phyloP scores from a whole-genome alignment of 345 rosid species.

The Brassica rapa region DNA sequence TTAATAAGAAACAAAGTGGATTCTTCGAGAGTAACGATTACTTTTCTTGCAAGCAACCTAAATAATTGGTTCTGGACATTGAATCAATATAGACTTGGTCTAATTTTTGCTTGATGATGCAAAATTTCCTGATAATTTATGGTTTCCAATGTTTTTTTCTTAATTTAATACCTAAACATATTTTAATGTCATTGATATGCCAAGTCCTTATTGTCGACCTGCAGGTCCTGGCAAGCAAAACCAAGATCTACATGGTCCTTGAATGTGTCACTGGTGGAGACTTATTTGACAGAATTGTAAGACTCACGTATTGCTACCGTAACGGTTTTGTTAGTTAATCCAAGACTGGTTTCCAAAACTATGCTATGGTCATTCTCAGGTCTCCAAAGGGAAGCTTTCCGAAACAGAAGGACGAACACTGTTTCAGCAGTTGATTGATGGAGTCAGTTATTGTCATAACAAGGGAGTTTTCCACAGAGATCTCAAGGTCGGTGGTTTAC shows the following conservation, averaged over 20 bases:
- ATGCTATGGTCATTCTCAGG: slow-evolving; percentile 44
- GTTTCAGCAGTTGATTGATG: slow-evolving; percentile 91
- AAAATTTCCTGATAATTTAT: background rate
- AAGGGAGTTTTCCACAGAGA: slow-evolving; percentile 88
- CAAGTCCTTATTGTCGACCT: background rate
- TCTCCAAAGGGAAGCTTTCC: slow-evolving; percentile 58
- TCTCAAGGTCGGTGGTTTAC: slow-evolving; percentile 62
- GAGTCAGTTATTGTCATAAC: slow-evolving; percentile 78
- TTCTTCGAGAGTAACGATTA: background rate
- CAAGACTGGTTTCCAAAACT: background rate
- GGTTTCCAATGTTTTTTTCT: background rate
- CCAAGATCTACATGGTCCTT: slow-evolving; percentile 82
- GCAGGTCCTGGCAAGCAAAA: slow-evolving; percentile 90
- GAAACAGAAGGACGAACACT: slow-evolving; percentile 71
- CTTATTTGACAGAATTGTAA: slow-evolving; percentile 76
- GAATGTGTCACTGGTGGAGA: slow-evolving; percentile 89
- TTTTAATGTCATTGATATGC: background rate
- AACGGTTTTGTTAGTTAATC: background rate
- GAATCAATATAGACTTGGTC: slow-evolving; percentile 14
- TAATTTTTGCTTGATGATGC: background rate
- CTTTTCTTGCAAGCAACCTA: slow-evolving; percentile 23
- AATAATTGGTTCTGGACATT: background rate
- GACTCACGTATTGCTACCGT: slow-evolving; percentile 7
- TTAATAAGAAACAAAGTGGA: background rate
- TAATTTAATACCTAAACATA: too few species aligned